These are phyloP conservation scores for Rubus parviflorus DNA, from an alignment of 306 rosid genomes.

Conservation along the genomic window DNA sequence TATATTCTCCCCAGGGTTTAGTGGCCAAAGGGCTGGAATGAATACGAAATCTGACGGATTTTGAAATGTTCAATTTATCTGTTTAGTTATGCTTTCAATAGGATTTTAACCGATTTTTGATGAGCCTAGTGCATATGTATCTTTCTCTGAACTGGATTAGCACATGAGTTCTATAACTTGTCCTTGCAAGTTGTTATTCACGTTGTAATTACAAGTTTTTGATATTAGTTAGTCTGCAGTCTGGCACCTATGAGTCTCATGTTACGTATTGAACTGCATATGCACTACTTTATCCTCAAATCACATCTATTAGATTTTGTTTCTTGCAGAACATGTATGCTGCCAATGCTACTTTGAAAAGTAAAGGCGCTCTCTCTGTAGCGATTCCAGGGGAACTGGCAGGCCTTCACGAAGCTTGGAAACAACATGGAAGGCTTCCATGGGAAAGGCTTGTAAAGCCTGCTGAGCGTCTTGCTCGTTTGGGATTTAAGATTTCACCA, in stretches of 20 bases:
- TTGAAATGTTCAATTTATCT: background rate
- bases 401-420: constrained; percentile 73
- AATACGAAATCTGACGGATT: background rate
- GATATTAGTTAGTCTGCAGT: background rate
- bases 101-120: background rate
- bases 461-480: constrained; percentile 60
- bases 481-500: constrained; percentile 68
- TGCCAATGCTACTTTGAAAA: constrained; percentile 51
- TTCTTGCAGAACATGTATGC: constrained; percentile 68
- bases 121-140: background rate
- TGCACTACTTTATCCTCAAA: background rate
- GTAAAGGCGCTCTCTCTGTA: constrained; percentile 58
- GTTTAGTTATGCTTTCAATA: background rate
- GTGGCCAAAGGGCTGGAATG: too few relatives aligned
- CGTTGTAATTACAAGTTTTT: background rate
- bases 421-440: constrained; percentile 66
- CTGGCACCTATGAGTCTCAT: too few relatives aligned
- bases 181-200: background rate
- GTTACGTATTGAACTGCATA: background rate
- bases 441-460: constrained; percentile 77
- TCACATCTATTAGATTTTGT: background rate
- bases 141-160: background rate
- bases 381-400: constrained; percentile 81
- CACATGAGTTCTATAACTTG: background rate
- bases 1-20: too few relatives aligned